Conservation (phyloP, 2,329 filamentous ascomycete genomes). For the Pseudogymnoascus sp. region DNA sequence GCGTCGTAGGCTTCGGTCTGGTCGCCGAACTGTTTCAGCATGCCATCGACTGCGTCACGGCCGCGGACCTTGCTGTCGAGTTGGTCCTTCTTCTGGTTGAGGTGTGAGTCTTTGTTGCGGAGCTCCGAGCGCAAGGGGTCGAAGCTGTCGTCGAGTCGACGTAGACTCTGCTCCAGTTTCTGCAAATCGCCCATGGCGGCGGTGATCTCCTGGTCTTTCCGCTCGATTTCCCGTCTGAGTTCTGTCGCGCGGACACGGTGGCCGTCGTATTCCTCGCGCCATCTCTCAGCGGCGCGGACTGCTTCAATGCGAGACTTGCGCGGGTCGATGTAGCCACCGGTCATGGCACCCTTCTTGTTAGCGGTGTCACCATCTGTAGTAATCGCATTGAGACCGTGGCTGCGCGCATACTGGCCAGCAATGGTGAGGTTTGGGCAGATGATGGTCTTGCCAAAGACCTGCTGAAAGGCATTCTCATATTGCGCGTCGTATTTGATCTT, state of each 20-base stretch:
- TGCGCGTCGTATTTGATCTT: constrained; percentile 71
- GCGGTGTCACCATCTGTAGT: constrained; percentile 91
- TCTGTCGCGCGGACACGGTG: constrained; percentile 55
- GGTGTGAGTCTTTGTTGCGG: constrained; percentile 61
- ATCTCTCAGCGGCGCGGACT: constrained; percentile 64
- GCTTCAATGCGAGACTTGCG: constrained; percentile 80
- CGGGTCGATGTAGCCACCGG: constrained; percentile 86
- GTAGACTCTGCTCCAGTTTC: constrained; percentile 69
- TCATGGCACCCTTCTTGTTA: constrained; percentile 91
- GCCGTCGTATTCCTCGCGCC: constrained; percentile 64
- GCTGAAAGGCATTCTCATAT: constrained; percentile 81
- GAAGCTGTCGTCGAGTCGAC: constrained; percentile 73
- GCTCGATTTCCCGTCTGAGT: constrained; percentile 62
- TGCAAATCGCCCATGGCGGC: constrained; percentile 74
- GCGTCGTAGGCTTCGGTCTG: constrained; percentile 68
- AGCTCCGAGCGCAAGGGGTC: constrained; percentile 72
- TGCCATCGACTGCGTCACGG: constrained; percentile 62
- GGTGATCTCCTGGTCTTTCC: constrained; percentile 82
- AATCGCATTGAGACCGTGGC: constrained; percentile 84
- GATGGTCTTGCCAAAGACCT: constrained; percentile 92
- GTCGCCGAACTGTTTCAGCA: constrained; percentile 67
- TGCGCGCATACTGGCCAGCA: constrained; percentile 83
- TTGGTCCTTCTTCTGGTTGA: constrained; percentile 64
- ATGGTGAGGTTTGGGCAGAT: constrained; percentile 85
- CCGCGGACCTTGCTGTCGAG: constrained; percentile 59